These are phyloP conservation scores for Lactuca saligna DNA, from an alignment of 129 eudicot genomes.

Conservation along the genomic window DNA sequence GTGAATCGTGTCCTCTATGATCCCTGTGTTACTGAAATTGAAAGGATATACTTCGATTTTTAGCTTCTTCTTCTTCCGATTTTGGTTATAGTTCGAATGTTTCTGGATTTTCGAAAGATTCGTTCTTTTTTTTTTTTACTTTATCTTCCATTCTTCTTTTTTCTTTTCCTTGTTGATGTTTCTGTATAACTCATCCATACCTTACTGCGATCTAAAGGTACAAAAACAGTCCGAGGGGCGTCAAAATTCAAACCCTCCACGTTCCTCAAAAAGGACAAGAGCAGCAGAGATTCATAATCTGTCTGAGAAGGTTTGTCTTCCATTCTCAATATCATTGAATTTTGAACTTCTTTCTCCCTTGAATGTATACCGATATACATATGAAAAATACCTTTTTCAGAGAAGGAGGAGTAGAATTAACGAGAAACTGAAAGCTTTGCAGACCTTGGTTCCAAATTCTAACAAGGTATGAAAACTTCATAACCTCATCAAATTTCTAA, in stretches of 20 bases:
- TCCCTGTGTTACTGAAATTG: conserved; percentile 11
- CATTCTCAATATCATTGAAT: neutral
- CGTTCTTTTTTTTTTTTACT: neutral
- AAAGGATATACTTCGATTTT: conserved; percentile 25
- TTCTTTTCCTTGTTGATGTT: neutral
- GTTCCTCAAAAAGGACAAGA: conserved; percentile 84
- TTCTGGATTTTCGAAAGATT: conserved; percentile 17
- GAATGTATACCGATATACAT: conserved; percentile 13
- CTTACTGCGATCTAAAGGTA: conserved; percentile 24
- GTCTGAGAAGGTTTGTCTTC: conserved; percentile 71
- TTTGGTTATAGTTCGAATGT: neutral
- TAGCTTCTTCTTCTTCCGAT: neutral
- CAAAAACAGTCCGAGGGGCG: conserved; percentile 31
- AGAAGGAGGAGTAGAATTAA: conserved; percentile 91
- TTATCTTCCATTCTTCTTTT: neutral
- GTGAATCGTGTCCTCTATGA: conserved; percentile 1
- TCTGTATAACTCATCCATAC: neutral
- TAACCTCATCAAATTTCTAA: neutral
- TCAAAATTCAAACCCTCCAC: conserved; percentile 43
- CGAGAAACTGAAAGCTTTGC: conserved; percentile 93
- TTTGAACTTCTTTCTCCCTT: neutral
- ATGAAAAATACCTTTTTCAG: conserved; percentile 31
- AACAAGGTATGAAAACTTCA: conserved; percentile 53
- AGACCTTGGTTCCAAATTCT: conserved; percentile 88
- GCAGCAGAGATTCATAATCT: conserved; percentile 92